A percentile compares a stretch with the other conserved stretches of the same genome.
These are phyloP conservation scores for Fusarium beomiforme DNA, from an alignment of 2,329 filamentous ascomycete genomes.

Conservation along the genomic window DNA sequence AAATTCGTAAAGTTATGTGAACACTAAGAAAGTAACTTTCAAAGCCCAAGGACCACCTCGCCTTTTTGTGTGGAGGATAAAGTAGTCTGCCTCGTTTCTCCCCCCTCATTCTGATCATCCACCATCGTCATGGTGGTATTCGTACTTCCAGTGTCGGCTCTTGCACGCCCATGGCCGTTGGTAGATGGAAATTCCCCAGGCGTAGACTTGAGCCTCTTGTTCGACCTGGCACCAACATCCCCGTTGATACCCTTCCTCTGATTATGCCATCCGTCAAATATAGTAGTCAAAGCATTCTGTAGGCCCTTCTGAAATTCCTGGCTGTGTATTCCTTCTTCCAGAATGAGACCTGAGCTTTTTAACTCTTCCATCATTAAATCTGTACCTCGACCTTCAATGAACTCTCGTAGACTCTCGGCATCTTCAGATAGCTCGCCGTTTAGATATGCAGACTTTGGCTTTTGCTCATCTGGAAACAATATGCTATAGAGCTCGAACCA, in stretches of 20 bases:
- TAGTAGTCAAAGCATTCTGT: not conserved
- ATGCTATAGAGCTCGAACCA: conserved; percentile 2
- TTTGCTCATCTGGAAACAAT: not conserved
- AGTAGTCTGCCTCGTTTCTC: not conserved
- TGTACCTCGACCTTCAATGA: not conserved
- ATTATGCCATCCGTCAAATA: not conserved
- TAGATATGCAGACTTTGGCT: not conserved
- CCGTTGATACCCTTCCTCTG: not conserved
- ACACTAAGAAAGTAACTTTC: not conserved
- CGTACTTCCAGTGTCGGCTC: not conserved
- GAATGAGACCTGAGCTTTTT: not conserved
- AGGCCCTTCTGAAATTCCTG: not conserved
- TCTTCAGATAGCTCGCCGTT: not conserved
- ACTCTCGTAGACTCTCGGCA: not conserved
- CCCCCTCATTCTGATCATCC: not conserved
- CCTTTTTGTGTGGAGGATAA: not conserved
- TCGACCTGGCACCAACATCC: not conserved
- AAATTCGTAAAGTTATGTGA: fast-evolving
- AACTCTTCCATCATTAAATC: not conserved
- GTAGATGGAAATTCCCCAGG: not conserved
- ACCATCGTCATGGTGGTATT: not conserved
- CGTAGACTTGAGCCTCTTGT: not conserved
- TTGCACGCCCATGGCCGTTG: not conserved
- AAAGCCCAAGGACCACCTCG: not conserved
- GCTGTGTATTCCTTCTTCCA: not conserved